These are phyloP conservation scores for Suillus cothurnatus DNA, from an alignment of 768 basidiomycete species.

Conservation along the genomic window DNA sequence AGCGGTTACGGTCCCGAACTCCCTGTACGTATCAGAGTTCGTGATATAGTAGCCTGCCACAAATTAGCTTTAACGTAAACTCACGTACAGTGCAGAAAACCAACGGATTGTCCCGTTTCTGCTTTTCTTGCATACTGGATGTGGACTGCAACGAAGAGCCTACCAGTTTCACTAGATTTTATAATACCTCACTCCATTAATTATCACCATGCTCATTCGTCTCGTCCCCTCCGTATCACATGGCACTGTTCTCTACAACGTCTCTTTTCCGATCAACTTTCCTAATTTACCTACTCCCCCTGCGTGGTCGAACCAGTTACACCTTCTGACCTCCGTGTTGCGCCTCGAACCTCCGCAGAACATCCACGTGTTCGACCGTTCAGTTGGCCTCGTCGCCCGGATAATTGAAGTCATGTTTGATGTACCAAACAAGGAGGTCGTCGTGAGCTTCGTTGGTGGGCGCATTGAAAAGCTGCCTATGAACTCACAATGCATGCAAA, in stretches of 20 bases:
- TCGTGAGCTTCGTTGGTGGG: slow-evolving; percentile 62
- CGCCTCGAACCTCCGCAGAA: slow-evolving; percentile 54
- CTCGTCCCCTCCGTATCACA: slow-evolving; percentile 47
- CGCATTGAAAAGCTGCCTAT: slow-evolving; percentile 51
- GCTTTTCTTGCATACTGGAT: slow-evolving; percentile 29
- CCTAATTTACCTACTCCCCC: slow-evolving; percentile 41
- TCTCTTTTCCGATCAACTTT: slow-evolving; percentile 50
- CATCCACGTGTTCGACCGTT: slow-evolving; percentile 62
- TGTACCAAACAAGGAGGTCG: slow-evolving; percentile 45
- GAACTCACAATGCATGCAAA: slow-evolving; percentile 40
- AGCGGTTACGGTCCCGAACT: not conserved
- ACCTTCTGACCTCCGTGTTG: slow-evolving; percentile 47
- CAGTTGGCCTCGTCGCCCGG: slow-evolving; percentile 56
- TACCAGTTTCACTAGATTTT: slow-evolving; percentile 22
- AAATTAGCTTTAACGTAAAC: slow-evolving; percentile 28
- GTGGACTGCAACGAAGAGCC: slow-evolving; percentile 23
- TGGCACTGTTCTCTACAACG: slow-evolving; percentile 59
- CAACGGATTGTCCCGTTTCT: slow-evolving; percentile 17
- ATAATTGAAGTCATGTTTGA: slow-evolving; percentile 67
- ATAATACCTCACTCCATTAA: slow-evolving; percentile 29
- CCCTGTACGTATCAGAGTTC: slow-evolving; percentile 2
- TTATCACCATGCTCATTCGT: slow-evolving; percentile 56
- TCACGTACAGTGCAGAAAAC: slow-evolving; percentile 35
- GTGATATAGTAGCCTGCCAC: not conserved
- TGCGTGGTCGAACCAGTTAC: slow-evolving; percentile 58